A percentile compares a stretch with the other conserved stretches of the same genome.
Conservation (phyloP, 2,329 filamentous ascomycete genomes). For the Trichoderma asperellum region DNA sequence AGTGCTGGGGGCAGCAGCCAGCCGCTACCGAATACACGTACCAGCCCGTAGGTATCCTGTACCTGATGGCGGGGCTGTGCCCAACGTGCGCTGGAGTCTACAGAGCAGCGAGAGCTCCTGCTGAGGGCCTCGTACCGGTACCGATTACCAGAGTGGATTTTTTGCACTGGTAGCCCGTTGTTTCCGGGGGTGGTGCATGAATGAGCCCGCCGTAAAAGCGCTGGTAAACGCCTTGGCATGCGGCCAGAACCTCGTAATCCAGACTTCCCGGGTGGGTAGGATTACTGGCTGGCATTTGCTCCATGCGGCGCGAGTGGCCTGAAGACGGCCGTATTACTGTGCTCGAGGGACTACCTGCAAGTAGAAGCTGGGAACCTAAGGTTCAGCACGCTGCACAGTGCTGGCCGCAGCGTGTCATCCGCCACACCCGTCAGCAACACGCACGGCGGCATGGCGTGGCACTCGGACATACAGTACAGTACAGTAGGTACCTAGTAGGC, state of each 20-base stretch:
- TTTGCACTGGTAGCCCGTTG: constrained; percentile 5
- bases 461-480: not conserved
- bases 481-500: too few relatives aligned
- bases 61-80: constrained; percentile 25
- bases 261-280: not conserved
- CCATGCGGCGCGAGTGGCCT: too few relatives aligned
- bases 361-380: not conserved
- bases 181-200: constrained; percentile 15
- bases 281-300: not conserved
- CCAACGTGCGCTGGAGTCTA: not conserved
- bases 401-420: not conserved
- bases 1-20: not conserved
- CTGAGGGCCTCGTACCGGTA: not conserved
- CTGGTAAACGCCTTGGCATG: not conserved
- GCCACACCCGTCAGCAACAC: constrained; percentile 1
- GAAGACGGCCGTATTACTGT: too few relatives aligned
- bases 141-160: not conserved
- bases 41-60: not conserved
- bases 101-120: not conserved
- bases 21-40: not conserved
- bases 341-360: too few relatives aligned
- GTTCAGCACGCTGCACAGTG: not conserved
- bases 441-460: not conserved
- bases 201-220: not conserved
- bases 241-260: not conserved